Base-by-base conservation (phyloP, 148 eudicot species). In the Heliamphora exappendiculata region DNA sequence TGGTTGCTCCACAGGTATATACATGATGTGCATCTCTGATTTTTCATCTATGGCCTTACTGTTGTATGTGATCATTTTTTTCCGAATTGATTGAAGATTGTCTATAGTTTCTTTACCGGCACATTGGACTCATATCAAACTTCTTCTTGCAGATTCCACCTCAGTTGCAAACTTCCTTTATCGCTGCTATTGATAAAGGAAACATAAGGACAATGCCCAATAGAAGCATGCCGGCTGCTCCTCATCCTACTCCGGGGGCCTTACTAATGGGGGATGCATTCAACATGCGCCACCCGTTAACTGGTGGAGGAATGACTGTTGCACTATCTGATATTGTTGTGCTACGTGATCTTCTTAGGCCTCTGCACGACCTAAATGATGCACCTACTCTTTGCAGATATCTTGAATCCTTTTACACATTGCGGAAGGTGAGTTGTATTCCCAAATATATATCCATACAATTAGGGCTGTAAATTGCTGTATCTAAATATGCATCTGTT, bases 291-390 rank as follows among this genome's bases (percentile, higher is more conserved):
- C 97, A 92, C 83, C 97, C 97, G 42, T 79, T 92, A 77, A 92
- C 97, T 34, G 94, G 97, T 50, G 97, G 97, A 37, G 97, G 97
- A 81, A 92, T 92, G 94, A 92, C 97, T 16, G 97, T 92, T n/a
- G 97, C 97, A 14, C 78, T 92, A 54, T 86, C 97, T 22, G 97
- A 92, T 64, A 92, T 92, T 59, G 97, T 83, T 16, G 88, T 93
- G 54, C 81, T 93, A 26, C 87, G 97, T 20, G 72, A 91, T 81
- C 96, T 93, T 81, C 88, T 93, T 57, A 85, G 73, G 84, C 97
- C 95, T 58, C 80, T 93, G 62, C 54, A 36, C 10, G 96, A 91
- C 78, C 85, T 93, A 39, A 80, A 82, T 72, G 96, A 93, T 80
- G 86, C 97, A 7, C 36, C 87, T 62, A 77, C 86, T 60, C 88